Conservation (phyloP, 106 monocot genomes). For the Chionographis japonica region DNA sequence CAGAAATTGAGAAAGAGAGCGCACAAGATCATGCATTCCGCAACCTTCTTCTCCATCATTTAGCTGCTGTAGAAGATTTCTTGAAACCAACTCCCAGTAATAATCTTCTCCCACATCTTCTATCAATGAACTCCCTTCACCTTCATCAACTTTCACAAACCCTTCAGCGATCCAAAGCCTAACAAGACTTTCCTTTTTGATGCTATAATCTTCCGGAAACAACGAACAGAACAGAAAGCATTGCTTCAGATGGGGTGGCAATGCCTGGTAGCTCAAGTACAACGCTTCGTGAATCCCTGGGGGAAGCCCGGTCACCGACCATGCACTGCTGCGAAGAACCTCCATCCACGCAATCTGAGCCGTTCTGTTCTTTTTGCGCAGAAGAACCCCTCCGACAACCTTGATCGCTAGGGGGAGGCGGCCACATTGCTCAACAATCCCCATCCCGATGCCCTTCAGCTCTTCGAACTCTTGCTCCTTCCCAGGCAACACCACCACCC, state of each 20-base stretch:
- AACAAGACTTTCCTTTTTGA: conserved; percentile 6
- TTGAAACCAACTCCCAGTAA: conserved; percentile 30
- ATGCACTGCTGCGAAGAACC: conserved; percentile 25
- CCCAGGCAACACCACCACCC: neutral
- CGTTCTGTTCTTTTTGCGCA: conserved; percentile 8
- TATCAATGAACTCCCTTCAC: neutral
- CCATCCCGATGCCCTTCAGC: conserved; percentile 24
- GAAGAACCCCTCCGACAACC: conserved; percentile 27
- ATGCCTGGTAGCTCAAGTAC: conserved; percentile 39
- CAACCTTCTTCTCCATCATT: conserved; percentile 1
- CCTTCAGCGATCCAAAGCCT: conserved; percentile 53
- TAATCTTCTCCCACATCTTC: conserved; percentile 42
- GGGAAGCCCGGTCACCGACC: conserved; percentile 6
- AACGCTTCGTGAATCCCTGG: conserved; percentile 18
- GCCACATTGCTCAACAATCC: conserved; percentile 32
- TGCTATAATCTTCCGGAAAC: conserved; percentile 25
- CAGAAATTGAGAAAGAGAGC: conserved; percentile 24
- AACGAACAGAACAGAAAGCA: conserved; percentile 52
- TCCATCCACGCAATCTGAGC: conserved; percentile 20
- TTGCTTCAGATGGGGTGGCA: conserved; percentile 39
- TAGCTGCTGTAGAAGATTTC: conserved; percentile 29
- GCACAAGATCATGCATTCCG: conserved; percentile 35
- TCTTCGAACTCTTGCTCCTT: neutral
- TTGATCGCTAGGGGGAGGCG: conserved; percentile 42
- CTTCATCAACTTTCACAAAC: conserved; percentile 11